phyloP scores from a whole-genome alignment of 306 rosid species.

The Geum urbanum region DNA sequence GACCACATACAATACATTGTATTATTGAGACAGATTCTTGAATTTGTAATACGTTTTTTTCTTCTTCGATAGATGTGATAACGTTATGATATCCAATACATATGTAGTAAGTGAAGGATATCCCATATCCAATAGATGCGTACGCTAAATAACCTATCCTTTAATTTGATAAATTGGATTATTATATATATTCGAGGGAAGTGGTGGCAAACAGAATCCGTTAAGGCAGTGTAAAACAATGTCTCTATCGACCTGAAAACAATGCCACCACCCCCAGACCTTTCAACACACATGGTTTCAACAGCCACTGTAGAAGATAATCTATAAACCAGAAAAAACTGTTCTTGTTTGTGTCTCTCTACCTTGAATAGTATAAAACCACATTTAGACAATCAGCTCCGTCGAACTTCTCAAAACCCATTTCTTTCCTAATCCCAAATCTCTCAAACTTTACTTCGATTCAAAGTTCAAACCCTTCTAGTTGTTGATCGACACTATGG shows the following conservation, averaged over 20 bases:
- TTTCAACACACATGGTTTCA: neutral
- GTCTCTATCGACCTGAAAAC: neutral
- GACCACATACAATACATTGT: neutral
- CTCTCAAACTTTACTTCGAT: neutral
- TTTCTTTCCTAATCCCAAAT: neutral
- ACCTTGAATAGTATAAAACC: neutral
- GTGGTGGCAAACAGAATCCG: constrained; percentile 8
- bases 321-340: neutral
- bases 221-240: neutral
- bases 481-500: constrained; percentile 30
- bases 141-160: no score
- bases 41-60: neutral
- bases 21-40: neutral
- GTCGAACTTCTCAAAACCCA: neutral
- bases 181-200: neutral
- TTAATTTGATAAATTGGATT: no score
- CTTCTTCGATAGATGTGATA: no score
- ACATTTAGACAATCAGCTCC: neutral
- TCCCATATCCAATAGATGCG: neutral
- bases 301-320: neutral
- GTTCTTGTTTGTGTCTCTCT: neutral
- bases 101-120: no score
- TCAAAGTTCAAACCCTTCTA: neutral
- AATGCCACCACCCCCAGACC: neutral
- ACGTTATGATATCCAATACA: no score